Evolutionary conservation across 164 flowering plant genomes (phyloP), one percentile per base, ranked within the genome.

Genomic region (Vitis rupestris): DNA sequence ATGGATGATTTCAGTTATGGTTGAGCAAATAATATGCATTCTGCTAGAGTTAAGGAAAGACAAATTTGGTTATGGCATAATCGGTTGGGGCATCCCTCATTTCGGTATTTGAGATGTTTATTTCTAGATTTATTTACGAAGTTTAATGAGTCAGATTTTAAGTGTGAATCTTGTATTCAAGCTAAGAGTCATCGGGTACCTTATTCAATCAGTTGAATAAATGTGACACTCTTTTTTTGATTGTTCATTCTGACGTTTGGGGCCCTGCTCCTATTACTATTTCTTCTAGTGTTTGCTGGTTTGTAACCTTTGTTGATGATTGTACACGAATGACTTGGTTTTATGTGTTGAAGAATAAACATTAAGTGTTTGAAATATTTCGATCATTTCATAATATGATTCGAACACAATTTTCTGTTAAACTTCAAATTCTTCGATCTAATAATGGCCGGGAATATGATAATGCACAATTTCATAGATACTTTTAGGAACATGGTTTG

Each of bases 221-320:
- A 23, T 23, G 23, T 23, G 23, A 23, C 23, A 23, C 17, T 55
- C 59, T 2, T 55, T 55, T 55, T 55, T 8, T 19, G 27, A 14
- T 55, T 55, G 44, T 31, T 31, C 44, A 31, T 31, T 31, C 0
- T 31, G 44, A 31, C 6, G 0, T 31, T 31, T 2, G 59, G 59
- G 59, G 59, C n/a, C 59, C 1, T 8, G 0, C 27, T 55, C 59
- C 59, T 14, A 55, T 55, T 7, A 14, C 59, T 55, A 55, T n/a
- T 55, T 55, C 59, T n/a, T 55, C 17, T 55, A 27, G 59, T 3
- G 17, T 55, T 55, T 0, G 59, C 0, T 55, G 59, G 59, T 55
- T 55, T 55, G 27, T n/a, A n/a, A 55, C 59, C 16, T 55, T 55
- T 55, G 59, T 55, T 1, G 59, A 55, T 55, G 59, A 55, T 55